Evolutionary conservation across 768 basidiomycete species (phyloP), one percentile per base, ranked within the genome.

Genomic region (Lentinula raphanica): DNA sequence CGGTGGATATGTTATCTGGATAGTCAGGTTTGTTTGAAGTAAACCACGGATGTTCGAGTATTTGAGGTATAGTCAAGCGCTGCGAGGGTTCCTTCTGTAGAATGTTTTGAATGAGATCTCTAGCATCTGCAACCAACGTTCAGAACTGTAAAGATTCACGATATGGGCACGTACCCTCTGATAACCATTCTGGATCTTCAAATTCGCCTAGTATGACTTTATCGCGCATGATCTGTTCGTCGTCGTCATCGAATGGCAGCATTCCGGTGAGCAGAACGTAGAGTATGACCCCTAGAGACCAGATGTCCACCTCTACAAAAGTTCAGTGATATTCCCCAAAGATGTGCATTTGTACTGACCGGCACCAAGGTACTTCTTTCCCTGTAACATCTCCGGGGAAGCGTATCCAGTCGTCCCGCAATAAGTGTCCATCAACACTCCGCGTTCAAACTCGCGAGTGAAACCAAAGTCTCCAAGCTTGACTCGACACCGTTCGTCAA

Each of bases 401-500:
- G 94, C 94, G 70, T 98, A 90, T 13, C 92, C 93, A 1, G 94
- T 96, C 9, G 94, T 97, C 9, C 95, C 94, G 66, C 94, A 98
- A 67, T 90, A 96, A 0, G 94, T 97, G 67, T 97, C 94, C 81
- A 98, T 84, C 29, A 89, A 77, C 2, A 73, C 67, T 2, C 87
- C 87, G 15, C 79, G 76, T 61, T 95, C 90, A 71, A 88, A 96
- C 73, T 96, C 94, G 36, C 94, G 80, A 12, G 94, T 95, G 66
- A 98, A 97, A 3, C 94, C 94, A 69, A 98, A 90, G 71, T 98
- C 94, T 2, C 94, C 93, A 12, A 98, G 82, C 71, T 97, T 98
- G 65, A 98, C 85, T 56, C 90, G 83, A 70, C 94, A 91, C 28
- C 86, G 82, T 68, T 95, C 94, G 69, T 98, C 94, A 50, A 98